Evolutionary conservation across 768 basidiomycete species (phyloP), one percentile per base, ranked within the genome.

Genomic region (Xerocomellus dryophilus): DNA sequence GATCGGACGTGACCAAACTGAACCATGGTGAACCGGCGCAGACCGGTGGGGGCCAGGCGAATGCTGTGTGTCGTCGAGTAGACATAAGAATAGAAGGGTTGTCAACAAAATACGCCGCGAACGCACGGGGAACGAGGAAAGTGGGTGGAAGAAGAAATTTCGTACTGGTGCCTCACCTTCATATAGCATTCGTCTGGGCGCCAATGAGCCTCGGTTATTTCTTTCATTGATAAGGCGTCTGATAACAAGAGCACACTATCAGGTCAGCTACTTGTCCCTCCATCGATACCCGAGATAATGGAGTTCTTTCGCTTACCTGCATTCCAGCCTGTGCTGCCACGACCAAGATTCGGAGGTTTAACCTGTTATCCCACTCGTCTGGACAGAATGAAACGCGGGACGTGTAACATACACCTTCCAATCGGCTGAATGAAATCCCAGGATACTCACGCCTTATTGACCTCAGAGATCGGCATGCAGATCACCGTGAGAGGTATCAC

Each of bases 261-360:
- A 39, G 46, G 43, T 43, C 35, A 60, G 34, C n/a, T 48, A 4
- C 10, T 43, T 7, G 18, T 23, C 4, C n/a, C 32, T n/a, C 14
- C 15, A 46, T 48, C 27, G 20, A 49, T 23, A 40, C n/a, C 38
- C 25, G 38, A 46, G 31, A 61, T 32, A 43, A 42, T 5, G 25
- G 4, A 5, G 42, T 53, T 57, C 41, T 35, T 46, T 59, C 43
- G 42, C 57, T 49, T 60, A 41, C 60, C 50, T 39, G 5, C 18
- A 18, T 34, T 39, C 15, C n/a, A 44, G 17, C 50, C 32, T 47
- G 44, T 10, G 46, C 39, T 17, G n/a, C 38, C 5, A 12, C 10
- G 20, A 21, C 18, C 14, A 4, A 12, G 5, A 29, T 5, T 12
- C 4, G 10, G 38, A 15, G 7, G 21, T 12, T n/a, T 14, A 14